Base-by-base conservation (phyloP, 192 early-diverging fungal genomes). In the Gorgonomyces haynaldii region DNA sequence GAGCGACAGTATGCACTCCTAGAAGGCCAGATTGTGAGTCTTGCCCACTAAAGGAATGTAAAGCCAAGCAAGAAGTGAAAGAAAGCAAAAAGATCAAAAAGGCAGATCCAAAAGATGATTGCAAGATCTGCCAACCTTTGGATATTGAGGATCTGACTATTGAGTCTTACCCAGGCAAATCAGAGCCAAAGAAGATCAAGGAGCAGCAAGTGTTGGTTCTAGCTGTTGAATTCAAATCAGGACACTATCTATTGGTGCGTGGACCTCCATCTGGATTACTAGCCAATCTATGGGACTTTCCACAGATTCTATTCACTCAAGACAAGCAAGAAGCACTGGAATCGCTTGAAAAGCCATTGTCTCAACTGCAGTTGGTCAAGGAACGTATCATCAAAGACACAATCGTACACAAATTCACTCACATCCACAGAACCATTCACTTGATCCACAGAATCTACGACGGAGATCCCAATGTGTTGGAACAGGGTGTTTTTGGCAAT, bases 251-350 rank as follows among this genome's bases (percentile, higher is more conserved):
- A 43, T 50, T 82, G 29, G 57, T 68, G n/a, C 67, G 74, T 50
- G 52, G 77, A 23, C 74, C 77, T 27, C 55, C 66, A 16, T 69
- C 61, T 38, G 75, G 84, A 2, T 55, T 86, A 24, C 37, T 86
- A 12, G 82, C 82, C 22, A 82, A 82, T 3, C 65, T 86, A 23
- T 86, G 84, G 84, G 82, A 86, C 55, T 86, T 85, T 49, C 79
- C 81, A 3, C 62, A 61, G 45, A 56, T 39, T 12, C 17, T 56
- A 0, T n/a, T n/a, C n/a, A n/a, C n/a, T n/a, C 50, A 67, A 1
- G 69, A 70, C 17, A 54, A 64, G 9, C 39, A 52, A 30, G 65
- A 60, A 40, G 19, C 56, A 20, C 40, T 35, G 3, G 31, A 19
- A 27, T 15, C 29, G 23, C 31, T 40, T 4, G 39, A 52, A 8